Evolutionary conservation across 2,329 filamentous ascomycete genomes (phyloP).

Genomic region (Hymenoscyphus occultus): DNA sequence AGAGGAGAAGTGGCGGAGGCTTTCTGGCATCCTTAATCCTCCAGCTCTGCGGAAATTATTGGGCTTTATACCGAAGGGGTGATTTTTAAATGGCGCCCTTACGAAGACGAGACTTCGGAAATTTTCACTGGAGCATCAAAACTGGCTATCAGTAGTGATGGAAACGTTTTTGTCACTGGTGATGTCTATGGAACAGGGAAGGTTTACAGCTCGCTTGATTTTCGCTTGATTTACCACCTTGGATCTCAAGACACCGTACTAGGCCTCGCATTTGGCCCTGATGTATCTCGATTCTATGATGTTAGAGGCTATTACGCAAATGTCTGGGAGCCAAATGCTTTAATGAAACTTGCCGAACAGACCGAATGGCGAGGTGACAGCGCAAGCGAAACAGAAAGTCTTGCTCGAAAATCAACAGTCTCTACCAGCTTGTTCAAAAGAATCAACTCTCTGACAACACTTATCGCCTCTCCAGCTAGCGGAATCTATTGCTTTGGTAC

Average conservation of each 20-base stretch:
- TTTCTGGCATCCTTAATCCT: slow-evolving; percentile 32
- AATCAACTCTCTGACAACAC: slow-evolving; percentile 28
- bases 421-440: slow-evolving; percentile 9
- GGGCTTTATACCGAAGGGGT: slow-evolving; percentile 37
- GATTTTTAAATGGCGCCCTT: slow-evolving; percentile 40
- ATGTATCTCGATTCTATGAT: slow-evolving; percentile 38
- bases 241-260: slow-evolving; percentile 1
- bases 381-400: slow-evolving; percentile 33
- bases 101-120: slow-evolving; percentile 34
- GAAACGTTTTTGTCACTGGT: slow-evolving; percentile 6
- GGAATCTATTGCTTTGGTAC: slow-evolving; percentile 8
- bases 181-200: slow-evolving; percentile 32
- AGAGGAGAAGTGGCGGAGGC: slow-evolving; percentile 30
- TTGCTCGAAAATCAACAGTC: background rate
- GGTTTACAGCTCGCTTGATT: background rate
- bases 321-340: slow-evolving; percentile 38
- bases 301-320: slow-evolving; percentile 38
- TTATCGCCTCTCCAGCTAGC: slow-evolving; percentile 14
- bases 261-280: slow-evolving; percentile 34
- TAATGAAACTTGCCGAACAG: slow-evolving; percentile 18
- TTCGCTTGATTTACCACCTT: slow-evolving; percentile 33
- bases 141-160: slow-evolving; percentile 10
- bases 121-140: background rate
- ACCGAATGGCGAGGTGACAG: slow-evolving; percentile 31
- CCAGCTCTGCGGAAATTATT: slow-evolving; percentile 30